Evolutionary conservation across 768 basidiomycete species (phyloP).

Genomic region (Macrolepiota dolichaula): DNA sequence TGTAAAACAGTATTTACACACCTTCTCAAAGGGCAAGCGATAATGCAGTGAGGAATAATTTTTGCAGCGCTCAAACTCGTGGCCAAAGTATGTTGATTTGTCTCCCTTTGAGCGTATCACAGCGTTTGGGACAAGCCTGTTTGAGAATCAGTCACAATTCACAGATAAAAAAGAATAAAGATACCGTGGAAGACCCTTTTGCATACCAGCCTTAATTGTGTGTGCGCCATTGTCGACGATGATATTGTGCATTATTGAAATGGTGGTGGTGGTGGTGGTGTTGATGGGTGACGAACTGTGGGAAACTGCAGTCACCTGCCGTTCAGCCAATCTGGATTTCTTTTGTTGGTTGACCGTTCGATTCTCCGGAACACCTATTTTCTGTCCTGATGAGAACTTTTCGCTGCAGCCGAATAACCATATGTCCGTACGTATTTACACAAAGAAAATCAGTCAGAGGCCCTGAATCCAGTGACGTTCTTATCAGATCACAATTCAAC

Average conservation of each 20-base stretch:
- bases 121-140: conserved; percentile 75
- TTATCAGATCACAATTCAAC: neutral
- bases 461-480: neutral
- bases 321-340: neutral
- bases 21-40: conserved; percentile 87
- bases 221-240: conserved; percentile 88
- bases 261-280: neutral
- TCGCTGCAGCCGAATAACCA: no score
- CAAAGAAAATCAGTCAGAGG: neutral
- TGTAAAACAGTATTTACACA: conserved; percentile 22
- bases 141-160: conserved; percentile 11
- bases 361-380: neutral
- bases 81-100: conserved; percentile 79
- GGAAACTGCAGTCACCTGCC: neutral
- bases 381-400: neutral
- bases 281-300: conserved; percentile 5
- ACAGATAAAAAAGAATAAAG: no score
- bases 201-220: conserved; percentile 71
- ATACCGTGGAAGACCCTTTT: conserved; percentile 25
- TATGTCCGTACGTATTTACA: no score
- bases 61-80: conserved; percentile 73
- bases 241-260: conserved; percentile 29
- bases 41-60: conserved; percentile 83
- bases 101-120: conserved; percentile 84
- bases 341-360: neutral